These are phyloP conservation scores for Boletus patriciae DNA, from an alignment of 768 basidiomycete species.

Conservation along the genomic window DNA sequence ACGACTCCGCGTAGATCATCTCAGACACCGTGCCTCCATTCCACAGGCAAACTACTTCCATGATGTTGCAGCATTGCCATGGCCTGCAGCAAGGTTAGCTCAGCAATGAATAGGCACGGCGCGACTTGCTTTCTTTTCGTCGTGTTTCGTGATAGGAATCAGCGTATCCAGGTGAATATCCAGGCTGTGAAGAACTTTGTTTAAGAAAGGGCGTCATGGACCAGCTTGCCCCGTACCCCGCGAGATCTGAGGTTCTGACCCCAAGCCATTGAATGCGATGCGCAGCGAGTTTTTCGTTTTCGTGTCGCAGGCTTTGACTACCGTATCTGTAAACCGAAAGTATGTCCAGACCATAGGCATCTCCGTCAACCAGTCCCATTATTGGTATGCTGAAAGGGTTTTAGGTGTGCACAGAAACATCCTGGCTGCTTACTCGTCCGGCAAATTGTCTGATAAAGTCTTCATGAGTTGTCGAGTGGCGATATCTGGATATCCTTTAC, in stretches of 20 bases:
- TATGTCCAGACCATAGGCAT: constrained; percentile 92
- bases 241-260: constrained; percentile 65
- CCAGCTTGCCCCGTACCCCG: constrained; percentile 43
- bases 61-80: constrained; percentile 55
- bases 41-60: constrained; percentile 43
- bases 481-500: constrained; percentile 96
- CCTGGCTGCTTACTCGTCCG: constrained; percentile 46
- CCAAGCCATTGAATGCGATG: constrained; percentile 79
- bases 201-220: not conserved
- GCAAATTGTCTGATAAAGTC: constrained; percentile 65
- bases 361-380: constrained; percentile 81
- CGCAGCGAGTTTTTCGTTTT: constrained; percentile 66
- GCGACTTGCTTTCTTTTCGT: constrained; percentile 67
- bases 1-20: not conserved
- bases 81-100: constrained; percentile 48
- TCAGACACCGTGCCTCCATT: constrained; percentile 62
- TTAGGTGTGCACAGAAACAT: not conserved
- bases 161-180: constrained; percentile 59
- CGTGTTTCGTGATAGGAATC: constrained; percentile 66
- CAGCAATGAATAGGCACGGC: not conserved
- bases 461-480: constrained; percentile 85
- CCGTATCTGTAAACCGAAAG: constrained; percentile 86
- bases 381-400: constrained; percentile 62
- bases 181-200: constrained; percentile 44
- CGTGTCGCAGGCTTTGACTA: constrained; percentile 67